These are phyloP conservation scores for Cucurbita argyrosperma DNA, from an alignment of 306 rosid genomes.

Conservation along the genomic window DNA sequence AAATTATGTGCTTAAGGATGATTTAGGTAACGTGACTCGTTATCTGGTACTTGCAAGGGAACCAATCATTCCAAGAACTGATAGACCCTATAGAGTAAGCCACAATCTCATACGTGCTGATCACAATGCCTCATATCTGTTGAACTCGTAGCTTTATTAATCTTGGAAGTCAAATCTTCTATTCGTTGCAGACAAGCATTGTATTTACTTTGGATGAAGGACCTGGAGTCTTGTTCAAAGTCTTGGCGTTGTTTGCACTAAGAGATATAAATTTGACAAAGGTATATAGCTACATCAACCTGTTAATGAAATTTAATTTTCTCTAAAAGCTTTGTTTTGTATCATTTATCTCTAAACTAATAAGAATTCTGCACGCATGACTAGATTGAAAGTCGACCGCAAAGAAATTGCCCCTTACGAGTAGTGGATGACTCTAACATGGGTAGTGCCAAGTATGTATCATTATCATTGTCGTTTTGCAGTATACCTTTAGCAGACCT, in stretches of 20 bases:
- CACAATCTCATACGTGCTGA: background rate
- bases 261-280: conserved; percentile 60
- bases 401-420: conserved; percentile 46
- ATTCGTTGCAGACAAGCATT: conserved; percentile 52
- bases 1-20: conserved; percentile 31
- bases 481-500: background rate
- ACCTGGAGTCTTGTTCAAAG: conserved; percentile 77
- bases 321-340: background rate
- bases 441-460: conserved; percentile 66
- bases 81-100: conserved; percentile 45
- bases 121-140: background rate
- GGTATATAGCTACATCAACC: conserved; percentile 15
- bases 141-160: background rate
- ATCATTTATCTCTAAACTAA: background rate
- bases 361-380: background rate
- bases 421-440: conserved; percentile 65
- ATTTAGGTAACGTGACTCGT: conserved; percentile 53
- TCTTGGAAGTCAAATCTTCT: conserved; percentile 12
- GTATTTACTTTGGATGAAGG: conserved; percentile 82
- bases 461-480: background rate
- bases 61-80: conserved; percentile 59
- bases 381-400: conserved; percentile 82
- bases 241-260: conserved; percentile 65
- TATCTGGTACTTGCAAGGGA: conserved; percentile 80
- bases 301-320: background rate